Evolutionary conservation across 164 flowering plant genomes (phyloP).

Genomic region (Aristolochia contorta): DNA sequence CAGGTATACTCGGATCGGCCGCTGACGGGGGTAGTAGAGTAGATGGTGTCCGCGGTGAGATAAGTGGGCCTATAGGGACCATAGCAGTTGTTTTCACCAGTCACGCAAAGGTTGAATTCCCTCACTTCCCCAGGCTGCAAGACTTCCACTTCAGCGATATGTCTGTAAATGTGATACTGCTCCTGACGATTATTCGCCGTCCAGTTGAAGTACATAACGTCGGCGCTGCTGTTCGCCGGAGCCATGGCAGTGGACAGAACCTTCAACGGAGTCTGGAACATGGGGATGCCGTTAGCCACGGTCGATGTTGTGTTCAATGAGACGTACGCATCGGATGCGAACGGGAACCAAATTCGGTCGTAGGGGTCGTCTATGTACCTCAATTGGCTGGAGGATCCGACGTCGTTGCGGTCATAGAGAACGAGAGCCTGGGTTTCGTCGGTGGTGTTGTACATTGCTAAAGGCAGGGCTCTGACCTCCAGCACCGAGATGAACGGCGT

Average conservation of each 20-base stretch:
- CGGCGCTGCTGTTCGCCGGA: not conserved
- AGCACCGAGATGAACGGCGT: slow-evolving; percentile 35
- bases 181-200: not conserved
- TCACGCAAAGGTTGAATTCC: slow-evolving; percentile 19
- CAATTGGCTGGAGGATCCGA: not conserved
- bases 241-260: not conserved
- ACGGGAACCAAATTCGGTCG: not conserved
- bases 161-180: slow-evolving; percentile 16
- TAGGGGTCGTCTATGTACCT: not conserved
- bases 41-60: slow-evolving; percentile 3
- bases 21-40: not conserved
- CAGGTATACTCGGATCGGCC: slow-evolving; percentile 1
- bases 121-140: slow-evolving; percentile 18
- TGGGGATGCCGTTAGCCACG: not conserved
- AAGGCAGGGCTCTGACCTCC: slow-evolving; percentile 20
- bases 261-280: not conserved
- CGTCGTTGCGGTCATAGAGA: not conserved
- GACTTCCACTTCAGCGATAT: slow-evolving; percentile 28
- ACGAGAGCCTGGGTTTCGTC: not conserved
- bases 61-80: slow-evolving; percentile 9
- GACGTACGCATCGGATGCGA: not conserved
- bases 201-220: not conserved
- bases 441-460: not conserved
- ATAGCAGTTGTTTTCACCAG: slow-evolving; percentile 2
- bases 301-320: not conserved